These are phyloP conservation scores for Karstenula rhodostoma DNA, from an alignment of 2,329 filamentous ascomycete species.

Conservation along the genomic window DNA sequence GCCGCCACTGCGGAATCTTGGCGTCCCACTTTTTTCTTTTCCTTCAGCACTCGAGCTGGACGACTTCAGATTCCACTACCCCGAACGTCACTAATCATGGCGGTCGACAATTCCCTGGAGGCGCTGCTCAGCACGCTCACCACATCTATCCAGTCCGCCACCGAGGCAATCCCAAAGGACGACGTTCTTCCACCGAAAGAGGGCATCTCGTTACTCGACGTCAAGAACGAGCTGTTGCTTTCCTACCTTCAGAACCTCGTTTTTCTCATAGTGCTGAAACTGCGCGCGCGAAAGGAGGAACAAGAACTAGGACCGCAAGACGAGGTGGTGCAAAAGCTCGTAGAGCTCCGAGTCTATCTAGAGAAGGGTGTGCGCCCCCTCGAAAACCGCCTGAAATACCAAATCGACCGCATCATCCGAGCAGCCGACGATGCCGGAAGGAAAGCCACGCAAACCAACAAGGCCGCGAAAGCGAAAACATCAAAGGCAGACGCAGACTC, in stretches of 20 bases:
- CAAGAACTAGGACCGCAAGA: slow-evolving; percentile 62
- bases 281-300: slow-evolving; percentile 58
- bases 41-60: background rate
- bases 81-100: slow-evolving; percentile 35
- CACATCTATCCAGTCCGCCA: slow-evolving; percentile 71
- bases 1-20: slow-evolving; percentile 23
- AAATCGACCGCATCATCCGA: slow-evolving; percentile 92
- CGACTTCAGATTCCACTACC: background rate
- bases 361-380: slow-evolving; percentile 91
- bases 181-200: slow-evolving; percentile 76
- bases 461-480: slow-evolving; percentile 26
- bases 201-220: slow-evolving; percentile 92
- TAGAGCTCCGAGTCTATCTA: slow-evolving; percentile 88
- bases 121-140: slow-evolving; percentile 55
- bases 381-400: slow-evolving; percentile 90
- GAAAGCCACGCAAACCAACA: slow-evolving; percentile 36
- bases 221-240: slow-evolving; percentile 96
- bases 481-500: slow-evolving; percentile 47
- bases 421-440: slow-evolving; percentile 75
- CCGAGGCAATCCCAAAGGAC: slow-evolving; percentile 60
- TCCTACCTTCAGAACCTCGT: slow-evolving; percentile 95
- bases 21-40: slow-evolving; percentile 12
- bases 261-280: slow-evolving; percentile 82
- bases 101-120: slow-evolving; percentile 49
- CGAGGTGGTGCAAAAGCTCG: slow-evolving; percentile 82